Base-by-base conservation (phyloP, 2,329 filamentous ascomycete species). In the Diaporthe australafricana region DNA sequence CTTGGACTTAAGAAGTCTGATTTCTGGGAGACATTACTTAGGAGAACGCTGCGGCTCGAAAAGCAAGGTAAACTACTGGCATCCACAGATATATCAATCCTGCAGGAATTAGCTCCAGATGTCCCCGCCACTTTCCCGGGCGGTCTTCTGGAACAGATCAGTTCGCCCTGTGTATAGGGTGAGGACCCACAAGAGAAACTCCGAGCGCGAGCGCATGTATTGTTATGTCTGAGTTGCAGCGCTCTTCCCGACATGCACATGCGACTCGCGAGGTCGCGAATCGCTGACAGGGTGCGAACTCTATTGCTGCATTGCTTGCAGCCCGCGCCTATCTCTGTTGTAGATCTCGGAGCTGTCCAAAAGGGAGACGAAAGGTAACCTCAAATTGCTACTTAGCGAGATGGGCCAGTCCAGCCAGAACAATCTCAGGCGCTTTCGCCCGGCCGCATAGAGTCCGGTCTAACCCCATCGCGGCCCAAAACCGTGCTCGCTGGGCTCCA, bases 221-320 rank as follows among this genome's bases (percentile, higher is more conserved):
- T 48, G 42, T 38, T 7, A 30, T 63, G 60, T 40, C 42, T 48
- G 60, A 63, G 60, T 48, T 48, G 60, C 32, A 20, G 60, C 35
- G 42, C 60, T 16, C 9, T 38, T 52, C n/a, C 30, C 30, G 30
- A 65, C 30, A 25, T 65, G 60, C 45, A 65, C 27, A 48, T 65
- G 60, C 45, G 60, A 65, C 60, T 65, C 60, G 30, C 60, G 42
- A 65, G 60, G 60, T 65, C 45, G 60, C 60, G 45, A 65, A 65
- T 65, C 60, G 45, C 42, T 65, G 60, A 65, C 60, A 50, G 32
- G 60, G 60, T 65, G 60, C 27, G 45, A 65, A 65, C 60, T 65
- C n/a, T 65, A 65, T 50, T 50, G 27, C 14, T 30, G 17, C 30
- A 27, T 50, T 32, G 45, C 45, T 7, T 4, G 57, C 30, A 27